Evolutionary conservation across 108 stramenopile genomes (phyloP).

Genomic region (Nitzschia palea): DNA sequence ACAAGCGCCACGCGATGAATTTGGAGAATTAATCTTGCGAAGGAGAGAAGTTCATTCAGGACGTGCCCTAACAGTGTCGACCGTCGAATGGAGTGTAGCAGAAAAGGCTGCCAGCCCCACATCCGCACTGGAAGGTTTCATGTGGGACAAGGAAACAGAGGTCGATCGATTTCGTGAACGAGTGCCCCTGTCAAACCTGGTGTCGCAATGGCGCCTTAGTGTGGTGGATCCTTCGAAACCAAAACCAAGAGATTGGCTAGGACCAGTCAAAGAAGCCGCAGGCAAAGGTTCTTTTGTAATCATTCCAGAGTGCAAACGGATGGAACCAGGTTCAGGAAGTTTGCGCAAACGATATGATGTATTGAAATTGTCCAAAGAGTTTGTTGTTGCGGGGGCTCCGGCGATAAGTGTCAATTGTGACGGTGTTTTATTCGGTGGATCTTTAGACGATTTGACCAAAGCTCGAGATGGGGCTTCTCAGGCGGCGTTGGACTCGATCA

Average conservation of each 20-base stretch:
- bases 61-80: conserved; percentile 72
- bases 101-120: conserved; percentile 79
- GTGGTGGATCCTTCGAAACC: conserved; percentile 63
- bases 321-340: conserved; percentile 77
- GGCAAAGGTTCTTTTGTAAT: conserved; percentile 63
- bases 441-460: conserved; percentile 65
- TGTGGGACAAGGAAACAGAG: conserved; percentile 93
- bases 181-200: conserved; percentile 70
- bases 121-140: conserved; percentile 73
- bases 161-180: conserved; percentile 84
- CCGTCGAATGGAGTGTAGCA: conserved; percentile 90
- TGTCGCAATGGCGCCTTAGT: conserved; percentile 63
- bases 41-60: conserved; percentile 84
- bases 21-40: conserved; percentile 78
- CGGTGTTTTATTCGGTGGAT: conserved; percentile 75
- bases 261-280: conserved; percentile 50
- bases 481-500: conserved; percentile 37
- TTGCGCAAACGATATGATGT: conserved; percentile 77
- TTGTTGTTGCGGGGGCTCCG: conserved; percentile 50
- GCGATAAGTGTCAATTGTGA: conserved; percentile 84
- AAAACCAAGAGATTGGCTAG: conserved; percentile 79
- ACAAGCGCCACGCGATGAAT: conserved; percentile 58
- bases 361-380: conserved; percentile 63
- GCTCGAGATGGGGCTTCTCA: conserved; percentile 55
- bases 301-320: conserved; percentile 82